Evolutionary conservation across 2,329 filamentous ascomycete species (phyloP).

Genomic region (Beauveria medogensis): DNA sequence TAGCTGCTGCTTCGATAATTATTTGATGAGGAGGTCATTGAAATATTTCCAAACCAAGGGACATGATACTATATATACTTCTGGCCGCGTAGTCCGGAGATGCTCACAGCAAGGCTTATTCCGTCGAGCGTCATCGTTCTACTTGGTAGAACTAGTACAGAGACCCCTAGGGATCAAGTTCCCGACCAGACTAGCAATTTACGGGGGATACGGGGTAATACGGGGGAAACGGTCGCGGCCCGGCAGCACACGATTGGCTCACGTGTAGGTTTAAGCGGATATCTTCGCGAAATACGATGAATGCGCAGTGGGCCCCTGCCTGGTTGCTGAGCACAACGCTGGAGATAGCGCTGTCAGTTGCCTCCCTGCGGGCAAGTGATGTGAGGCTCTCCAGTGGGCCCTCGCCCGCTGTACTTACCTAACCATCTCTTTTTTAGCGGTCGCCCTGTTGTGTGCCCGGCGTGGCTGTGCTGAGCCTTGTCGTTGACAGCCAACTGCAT

Average conservation of each 20-base stretch:
- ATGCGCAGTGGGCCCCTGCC: constrained; percentile 3
- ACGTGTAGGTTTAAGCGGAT: background rate
- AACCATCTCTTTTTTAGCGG: background rate
- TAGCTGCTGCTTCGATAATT: background rate
- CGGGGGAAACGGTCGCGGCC: constrained; percentile 1
- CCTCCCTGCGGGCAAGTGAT: background rate
- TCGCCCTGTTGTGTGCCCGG: background rate
- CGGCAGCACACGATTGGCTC: background rate
- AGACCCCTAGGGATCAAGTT: background rate
- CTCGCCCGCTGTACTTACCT: background rate
- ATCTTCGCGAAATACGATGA: constrained; percentile 8
- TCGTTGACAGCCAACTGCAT: background rate
- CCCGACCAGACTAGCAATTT: no score
- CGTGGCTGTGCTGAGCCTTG: constrained; percentile 1
- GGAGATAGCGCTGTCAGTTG: background rate
- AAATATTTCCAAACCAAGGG: background rate
- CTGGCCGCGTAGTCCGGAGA: background rate
- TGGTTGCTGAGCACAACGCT: no score
- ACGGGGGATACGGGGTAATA: constrained; percentile 1
- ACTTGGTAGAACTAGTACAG: background rate
- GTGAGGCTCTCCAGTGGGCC: background rate
- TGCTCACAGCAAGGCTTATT: background rate
- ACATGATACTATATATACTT: background rate
- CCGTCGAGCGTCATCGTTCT: background rate
- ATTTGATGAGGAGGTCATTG: background rate